Conservation (phyloP, 345 rosid species). For the Chamaenerion angustifolium region DNA sequence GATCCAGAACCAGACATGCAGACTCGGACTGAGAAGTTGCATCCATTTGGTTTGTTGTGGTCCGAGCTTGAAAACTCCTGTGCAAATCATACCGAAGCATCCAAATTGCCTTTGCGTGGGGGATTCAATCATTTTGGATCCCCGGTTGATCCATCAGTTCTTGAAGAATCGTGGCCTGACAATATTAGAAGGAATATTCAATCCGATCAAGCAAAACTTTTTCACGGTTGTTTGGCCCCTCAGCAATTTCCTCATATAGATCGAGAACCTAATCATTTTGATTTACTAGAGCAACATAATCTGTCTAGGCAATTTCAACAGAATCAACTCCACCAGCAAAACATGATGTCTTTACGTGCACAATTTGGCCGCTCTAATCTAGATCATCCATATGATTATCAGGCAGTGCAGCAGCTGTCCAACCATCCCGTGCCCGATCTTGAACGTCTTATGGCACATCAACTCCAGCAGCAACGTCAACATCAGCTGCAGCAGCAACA, state of each 20-base stretch:
- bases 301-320: conserved; percentile 36
- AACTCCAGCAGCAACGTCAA: conserved; percentile 20
- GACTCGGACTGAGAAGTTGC: conserved; percentile 31
- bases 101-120: conserved; percentile 22
- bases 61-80: conserved; percentile 46
- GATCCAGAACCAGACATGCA: conserved; percentile 7
- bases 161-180: conserved; percentile 32
- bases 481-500: conserved; percentile 29
- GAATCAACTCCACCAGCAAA: conserved; percentile 35
- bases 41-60: conserved; percentile 51
- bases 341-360: conserved; percentile 27
- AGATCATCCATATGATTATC: conserved; percentile 33
- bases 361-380: conserved; percentile 21
- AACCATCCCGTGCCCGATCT: conserved; percentile 26
- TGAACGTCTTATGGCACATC: conserved; percentile 29
- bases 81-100: conserved; percentile 18
- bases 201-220: conserved; percentile 18
- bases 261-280: conserved; percentile 30
- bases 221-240: conserved; percentile 28
- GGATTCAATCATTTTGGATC: conserved; percentile 20
- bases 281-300: conserved; percentile 28
- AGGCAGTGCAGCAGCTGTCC: conserved; percentile 25
- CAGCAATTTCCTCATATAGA: conserved; percentile 22
- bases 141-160: conserved; percentile 22
- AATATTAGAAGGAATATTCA: conserved; percentile 22